These are phyloP conservation scores for Curvularia verruculosa DNA, from an alignment of 2,329 filamentous ascomycete species.

Conservation along the genomic window DNA sequence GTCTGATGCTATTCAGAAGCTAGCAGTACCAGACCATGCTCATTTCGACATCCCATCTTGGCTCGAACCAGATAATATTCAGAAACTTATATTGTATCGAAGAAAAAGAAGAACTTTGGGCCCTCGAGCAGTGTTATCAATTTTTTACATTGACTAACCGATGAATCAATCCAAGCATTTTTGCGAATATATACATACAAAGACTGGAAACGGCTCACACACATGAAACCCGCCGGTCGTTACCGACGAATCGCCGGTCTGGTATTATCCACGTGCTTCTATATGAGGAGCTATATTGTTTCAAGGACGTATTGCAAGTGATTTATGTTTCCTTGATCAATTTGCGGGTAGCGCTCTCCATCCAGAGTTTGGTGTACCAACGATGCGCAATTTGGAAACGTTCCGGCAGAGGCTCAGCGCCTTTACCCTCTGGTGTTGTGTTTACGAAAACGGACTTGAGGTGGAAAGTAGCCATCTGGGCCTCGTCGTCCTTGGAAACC, in stretches of 20 bases:
- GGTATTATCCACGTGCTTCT: not conserved
- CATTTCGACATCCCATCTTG: not conserved
- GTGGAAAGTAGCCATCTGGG: constrained; percentile 47
- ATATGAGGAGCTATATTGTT: not conserved
- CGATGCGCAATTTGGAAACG: constrained; percentile 42
- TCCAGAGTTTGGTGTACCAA: constrained; percentile 50
- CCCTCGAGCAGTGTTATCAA: not conserved
- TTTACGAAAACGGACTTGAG: constrained; percentile 50
- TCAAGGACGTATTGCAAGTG: not conserved
- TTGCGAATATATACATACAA: not conserved
- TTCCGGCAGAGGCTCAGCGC: constrained; percentile 34
- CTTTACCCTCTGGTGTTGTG: constrained; percentile 45
- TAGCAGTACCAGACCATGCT: constrained; percentile 10
- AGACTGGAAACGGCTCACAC: not conserved
- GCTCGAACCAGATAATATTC: too few relatives aligned
- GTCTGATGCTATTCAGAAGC: constrained; percentile 49
- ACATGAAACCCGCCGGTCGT: not conserved
- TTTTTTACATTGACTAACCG: too few relatives aligned
- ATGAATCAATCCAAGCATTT: not conserved
- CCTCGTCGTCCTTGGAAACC: constrained; percentile 46
- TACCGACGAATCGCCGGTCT: too few relatives aligned
- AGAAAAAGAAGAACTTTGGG: too few relatives aligned
- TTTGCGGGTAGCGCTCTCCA: constrained; percentile 50
- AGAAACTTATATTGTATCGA: not conserved
- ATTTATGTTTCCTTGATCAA: constrained; percentile 32